These are phyloP conservation scores for Avena sativa DNA, from an alignment of 176 grass and related monocot genomes.

Conservation along the genomic window DNA sequence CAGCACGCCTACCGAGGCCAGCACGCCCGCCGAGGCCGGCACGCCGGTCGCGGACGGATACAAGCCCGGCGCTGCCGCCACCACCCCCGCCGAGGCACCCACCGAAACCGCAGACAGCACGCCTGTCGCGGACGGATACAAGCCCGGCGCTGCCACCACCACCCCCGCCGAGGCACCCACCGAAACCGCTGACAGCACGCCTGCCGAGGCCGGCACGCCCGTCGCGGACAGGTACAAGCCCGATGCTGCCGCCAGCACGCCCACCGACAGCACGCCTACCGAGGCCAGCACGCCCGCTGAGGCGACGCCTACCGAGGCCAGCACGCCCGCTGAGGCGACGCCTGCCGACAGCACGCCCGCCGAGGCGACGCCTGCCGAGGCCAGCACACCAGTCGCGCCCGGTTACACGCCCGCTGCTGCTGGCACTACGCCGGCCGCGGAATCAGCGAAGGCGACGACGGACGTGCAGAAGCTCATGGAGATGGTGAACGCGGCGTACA, in stretches of 20 bases:
- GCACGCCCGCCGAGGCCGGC: background rate
- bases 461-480: slow-evolving; percentile 6
- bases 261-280: background rate
- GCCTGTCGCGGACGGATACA: background rate
- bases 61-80: background rate
- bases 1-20: background rate
- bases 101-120: background rate
- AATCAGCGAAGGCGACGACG: background rate
- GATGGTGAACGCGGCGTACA: background rate
- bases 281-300: background rate
- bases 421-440: background rate
- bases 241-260: background rate
- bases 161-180: background rate
- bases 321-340: background rate
- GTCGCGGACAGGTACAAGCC: background rate
- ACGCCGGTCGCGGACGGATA: background rate
- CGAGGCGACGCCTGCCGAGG: background rate
- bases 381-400: background rate
- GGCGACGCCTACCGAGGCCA: background rate
- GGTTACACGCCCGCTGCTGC: background rate
- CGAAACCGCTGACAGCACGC: background rate
- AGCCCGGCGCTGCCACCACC: background rate
- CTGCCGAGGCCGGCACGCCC: background rate
- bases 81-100: background rate
- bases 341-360: background rate